A percentile compares a stretch with the other conserved stretches of the same genome.
Conservation (phyloP, 805 yeast genomes). For the Metschnikowia similis region DNA sequence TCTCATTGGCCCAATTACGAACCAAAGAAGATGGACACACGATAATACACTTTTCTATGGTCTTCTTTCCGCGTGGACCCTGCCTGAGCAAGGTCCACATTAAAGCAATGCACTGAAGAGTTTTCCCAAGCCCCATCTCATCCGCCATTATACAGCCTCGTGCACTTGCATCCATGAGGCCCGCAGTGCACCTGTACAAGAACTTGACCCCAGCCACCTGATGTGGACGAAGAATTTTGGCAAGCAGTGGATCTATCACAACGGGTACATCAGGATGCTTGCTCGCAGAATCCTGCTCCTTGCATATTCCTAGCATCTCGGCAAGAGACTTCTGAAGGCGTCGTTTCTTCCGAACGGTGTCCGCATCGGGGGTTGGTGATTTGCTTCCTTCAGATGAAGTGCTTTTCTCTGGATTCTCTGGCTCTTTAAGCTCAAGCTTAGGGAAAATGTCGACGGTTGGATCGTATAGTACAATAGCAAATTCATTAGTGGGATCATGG, state of each 20-base stretch:
- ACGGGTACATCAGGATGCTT: slow-evolving; percentile 87
- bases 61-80: slow-evolving; percentile 77
- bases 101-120: slow-evolving; percentile 81
- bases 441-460: slow-evolving; percentile 77
- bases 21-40: slow-evolving; percentile 95
- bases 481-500: slow-evolving; percentile 92
- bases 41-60: slow-evolving; percentile 85
- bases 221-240: slow-evolving; percentile 88
- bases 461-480: slow-evolving; percentile 91
- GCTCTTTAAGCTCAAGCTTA: slow-evolving; percentile 23
- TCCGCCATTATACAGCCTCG: slow-evolving; percentile 98
- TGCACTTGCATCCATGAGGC: slow-evolving; percentile 75
- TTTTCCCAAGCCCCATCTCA: slow-evolving; percentile 94
- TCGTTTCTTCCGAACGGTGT: slow-evolving; percentile 26
- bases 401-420: background rate
- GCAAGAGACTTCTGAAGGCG: slow-evolving; percentile 63
- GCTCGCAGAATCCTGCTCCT: slow-evolving; percentile 43
- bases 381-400: slow-evolving; percentile 7
- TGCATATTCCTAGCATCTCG: slow-evolving; percentile 73
- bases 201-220: slow-evolving; percentile 95
- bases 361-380: slow-evolving; percentile 5
- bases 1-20: slow-evolving; percentile 95
- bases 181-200: slow-evolving; percentile 85
- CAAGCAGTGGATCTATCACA: slow-evolving; percentile 84
- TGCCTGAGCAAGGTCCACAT: slow-evolving; percentile 91